These are phyloP conservation scores for Tricholomella constricta DNA, from an alignment of 768 basidiomycete genomes.

Conservation along the genomic window DNA sequence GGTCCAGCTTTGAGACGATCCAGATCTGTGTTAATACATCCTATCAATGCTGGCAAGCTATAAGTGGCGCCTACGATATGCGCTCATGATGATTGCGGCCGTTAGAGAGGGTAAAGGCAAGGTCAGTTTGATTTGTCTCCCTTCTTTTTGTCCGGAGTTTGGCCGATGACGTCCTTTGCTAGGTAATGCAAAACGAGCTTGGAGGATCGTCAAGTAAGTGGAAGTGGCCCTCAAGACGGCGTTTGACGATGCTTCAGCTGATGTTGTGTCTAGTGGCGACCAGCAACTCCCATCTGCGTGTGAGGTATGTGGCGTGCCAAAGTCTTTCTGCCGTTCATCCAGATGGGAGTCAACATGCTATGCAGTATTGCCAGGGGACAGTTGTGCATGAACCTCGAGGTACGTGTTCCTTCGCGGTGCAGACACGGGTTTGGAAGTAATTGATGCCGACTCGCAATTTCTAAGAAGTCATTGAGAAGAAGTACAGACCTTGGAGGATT, in stretches of 20 bases:
- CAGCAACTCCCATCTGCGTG: constrained; percentile 74
- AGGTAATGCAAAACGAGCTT: constrained; percentile 82
- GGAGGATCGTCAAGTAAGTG: constrained; percentile 79
- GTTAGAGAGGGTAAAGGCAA: constrained; percentile 84
- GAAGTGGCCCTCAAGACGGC: neutral
- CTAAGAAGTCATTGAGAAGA: constrained; percentile 77
- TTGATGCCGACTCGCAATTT: neutral
- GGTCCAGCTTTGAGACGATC: neutral
- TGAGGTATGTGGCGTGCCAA: constrained; percentile 80
- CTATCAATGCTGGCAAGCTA: constrained; percentile 80
- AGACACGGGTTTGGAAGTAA: neutral
- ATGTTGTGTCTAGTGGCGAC: constrained; percentile 56
- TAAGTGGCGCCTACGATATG: constrained; percentile 86
- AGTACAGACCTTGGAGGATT: constrained; percentile 73
- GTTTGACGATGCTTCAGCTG: neutral
- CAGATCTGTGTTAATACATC: constrained; percentile 48
- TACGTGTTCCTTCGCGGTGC: constrained; percentile 29
- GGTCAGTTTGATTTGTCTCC: constrained; percentile 32
- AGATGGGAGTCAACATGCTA: too few species aligned
- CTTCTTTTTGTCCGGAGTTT: too few species aligned
- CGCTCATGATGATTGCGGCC: constrained; percentile 83
- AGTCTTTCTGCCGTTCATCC: constrained; percentile 21
- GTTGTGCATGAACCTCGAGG: constrained; percentile 87
- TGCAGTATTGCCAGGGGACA: constrained; percentile 79
- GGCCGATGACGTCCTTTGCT: too few species aligned